These are phyloP conservation scores for Ceratocystis colombiana DNA, from an alignment of 2,329 filamentous ascomycete genomes.

Conservation along the genomic window DNA sequence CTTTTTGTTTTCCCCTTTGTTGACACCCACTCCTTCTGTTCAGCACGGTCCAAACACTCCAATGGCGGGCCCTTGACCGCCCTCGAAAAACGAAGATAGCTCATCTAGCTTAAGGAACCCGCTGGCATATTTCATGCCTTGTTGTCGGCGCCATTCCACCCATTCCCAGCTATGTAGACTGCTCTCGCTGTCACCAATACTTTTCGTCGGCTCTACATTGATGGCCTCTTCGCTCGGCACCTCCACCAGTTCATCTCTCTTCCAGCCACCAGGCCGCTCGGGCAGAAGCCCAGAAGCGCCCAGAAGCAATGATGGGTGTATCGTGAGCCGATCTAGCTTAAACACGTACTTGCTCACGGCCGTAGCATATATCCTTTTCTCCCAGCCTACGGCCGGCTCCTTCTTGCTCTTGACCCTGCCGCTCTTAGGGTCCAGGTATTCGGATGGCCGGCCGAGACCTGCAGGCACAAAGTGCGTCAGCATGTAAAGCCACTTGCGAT, in stretches of 20 bases:
- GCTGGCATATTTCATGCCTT: slow-evolving; percentile 45
- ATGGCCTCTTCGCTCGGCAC: slow-evolving; percentile 33
- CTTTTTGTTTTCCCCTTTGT: background rate
- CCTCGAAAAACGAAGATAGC: slow-evolving; percentile 44
- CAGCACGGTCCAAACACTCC: slow-evolving; percentile 40
- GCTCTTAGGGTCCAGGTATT: slow-evolving; percentile 43
- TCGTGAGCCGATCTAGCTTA: slow-evolving; percentile 70
- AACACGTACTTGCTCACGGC: slow-evolving; percentile 72
- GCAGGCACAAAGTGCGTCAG: slow-evolving; percentile 62
- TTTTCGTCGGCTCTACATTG: slow-evolving; percentile 10
- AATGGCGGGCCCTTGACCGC: slow-evolving; percentile 43
- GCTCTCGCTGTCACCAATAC: slow-evolving; percentile 24
- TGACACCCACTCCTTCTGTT: background rate
- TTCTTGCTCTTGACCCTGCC: slow-evolving; percentile 36
- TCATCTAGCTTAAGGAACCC: slow-evolving; percentile 50
- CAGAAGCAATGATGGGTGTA: slow-evolving; percentile 70
- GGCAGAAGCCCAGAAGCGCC: slow-evolving; percentile 65
- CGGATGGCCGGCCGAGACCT: slow-evolving; percentile 46
- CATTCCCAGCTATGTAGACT: slow-evolving; percentile 45
- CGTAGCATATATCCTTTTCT: slow-evolving; percentile 59
- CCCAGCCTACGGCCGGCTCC: slow-evolving; percentile 35
- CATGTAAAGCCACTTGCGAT: slow-evolving; percentile 72
- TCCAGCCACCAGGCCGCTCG: slow-evolving; percentile 56
- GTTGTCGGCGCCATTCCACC: slow-evolving; percentile 47
- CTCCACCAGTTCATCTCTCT: slow-evolving; percentile 35